Conservation (phyloP, 2,329 filamentous ascomycete species). For the Xylariaceae sp. region DNA sequence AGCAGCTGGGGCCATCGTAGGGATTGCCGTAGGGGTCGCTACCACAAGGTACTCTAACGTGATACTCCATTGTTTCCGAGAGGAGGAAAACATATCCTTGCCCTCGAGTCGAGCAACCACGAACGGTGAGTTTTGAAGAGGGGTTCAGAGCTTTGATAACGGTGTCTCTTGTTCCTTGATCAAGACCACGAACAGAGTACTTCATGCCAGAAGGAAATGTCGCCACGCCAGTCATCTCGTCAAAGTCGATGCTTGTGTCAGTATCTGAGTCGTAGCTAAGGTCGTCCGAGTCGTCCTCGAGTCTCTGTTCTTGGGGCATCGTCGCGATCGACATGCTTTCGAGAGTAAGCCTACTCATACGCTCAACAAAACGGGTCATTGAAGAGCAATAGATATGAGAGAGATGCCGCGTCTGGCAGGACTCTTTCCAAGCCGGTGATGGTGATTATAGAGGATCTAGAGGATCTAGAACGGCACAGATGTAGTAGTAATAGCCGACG, state of each 20-base stretch:
- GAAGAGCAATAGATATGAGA: conserved; percentile 22
- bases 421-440: conserved; percentile 15
- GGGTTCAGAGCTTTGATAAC: conserved; percentile 44
- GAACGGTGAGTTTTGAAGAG: conserved; percentile 45
- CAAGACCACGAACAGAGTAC: conserved; percentile 33
- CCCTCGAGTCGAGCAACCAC: conserved; percentile 44
- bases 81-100: conserved; percentile 52
- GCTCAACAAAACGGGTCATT: conserved; percentile 34
- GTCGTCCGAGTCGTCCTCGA: conserved; percentile 23
- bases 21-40: conserved; percentile 36
- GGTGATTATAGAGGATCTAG: conserved; percentile 25
- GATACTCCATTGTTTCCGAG: conserved; percentile 49
- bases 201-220: conserved; percentile 34
- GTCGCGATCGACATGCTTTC: conserved; percentile 36
- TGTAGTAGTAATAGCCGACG: conserved; percentile 13
- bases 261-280: conserved; percentile 23
- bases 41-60: conserved; percentile 44
- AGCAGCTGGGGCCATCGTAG: conserved; percentile 42
- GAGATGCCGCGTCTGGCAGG: conserved; percentile 15
- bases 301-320: conserved; percentile 30
- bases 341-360: conserved; percentile 40
- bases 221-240: conserved; percentile 34
- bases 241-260: conserved; percentile 32
- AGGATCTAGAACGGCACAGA: conserved; percentile 4
- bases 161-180: conserved; percentile 33